phyloP scores from a whole-genome alignment of 2,329 filamentous ascomycete species.

The Claviceps digitariae region DNA sequence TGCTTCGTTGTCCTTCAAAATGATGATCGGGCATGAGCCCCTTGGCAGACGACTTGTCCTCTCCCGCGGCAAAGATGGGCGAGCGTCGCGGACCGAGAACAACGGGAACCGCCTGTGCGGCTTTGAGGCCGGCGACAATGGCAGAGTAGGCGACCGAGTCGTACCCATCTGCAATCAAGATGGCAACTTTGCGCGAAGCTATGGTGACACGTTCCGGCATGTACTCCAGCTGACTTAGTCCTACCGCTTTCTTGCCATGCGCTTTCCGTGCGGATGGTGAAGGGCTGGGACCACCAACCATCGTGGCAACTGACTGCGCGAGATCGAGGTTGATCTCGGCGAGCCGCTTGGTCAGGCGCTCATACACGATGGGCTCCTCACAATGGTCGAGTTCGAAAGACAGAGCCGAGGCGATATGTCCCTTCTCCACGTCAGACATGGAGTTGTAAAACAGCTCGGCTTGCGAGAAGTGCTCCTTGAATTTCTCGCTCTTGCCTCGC shows the following conservation, averaged over 20 bases:
- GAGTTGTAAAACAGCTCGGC: constrained; percentile 79
- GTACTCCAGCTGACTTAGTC: constrained; percentile 57
- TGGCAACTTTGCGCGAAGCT: constrained; percentile 55
- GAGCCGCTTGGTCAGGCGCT: constrained; percentile 53
- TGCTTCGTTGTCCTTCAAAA: constrained; percentile 65
- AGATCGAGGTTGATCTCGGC: constrained; percentile 60
- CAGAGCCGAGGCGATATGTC: constrained; percentile 57
- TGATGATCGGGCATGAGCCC: constrained; percentile 61
- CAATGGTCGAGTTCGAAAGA: constrained; percentile 73
- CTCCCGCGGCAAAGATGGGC: constrained; percentile 48
- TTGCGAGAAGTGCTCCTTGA: constrained; percentile 64
- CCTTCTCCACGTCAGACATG: constrained; percentile 52
- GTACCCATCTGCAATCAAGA: constrained; percentile 67
- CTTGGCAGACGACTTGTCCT: constrained; percentile 34
- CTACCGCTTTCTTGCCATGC: constrained; percentile 53
- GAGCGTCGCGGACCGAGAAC: constrained; percentile 59
- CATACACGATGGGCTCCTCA: constrained; percentile 64
- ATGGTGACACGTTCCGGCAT: constrained; percentile 51
- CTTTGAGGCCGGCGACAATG: constrained; percentile 48
- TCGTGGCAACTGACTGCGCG: constrained; percentile 53
- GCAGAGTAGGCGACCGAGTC: constrained; percentile 52
- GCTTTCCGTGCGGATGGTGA: constrained; percentile 38
- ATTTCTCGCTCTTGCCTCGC: constrained; percentile 57
- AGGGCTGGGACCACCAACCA: constrained; percentile 53
- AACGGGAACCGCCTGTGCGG: constrained; percentile 52